Percentiles rank a stretch among this genome's conserved stretches.
phyloP scores from a whole-genome alignment of 306 rosid species.

The Carpinus viminea region DNA sequence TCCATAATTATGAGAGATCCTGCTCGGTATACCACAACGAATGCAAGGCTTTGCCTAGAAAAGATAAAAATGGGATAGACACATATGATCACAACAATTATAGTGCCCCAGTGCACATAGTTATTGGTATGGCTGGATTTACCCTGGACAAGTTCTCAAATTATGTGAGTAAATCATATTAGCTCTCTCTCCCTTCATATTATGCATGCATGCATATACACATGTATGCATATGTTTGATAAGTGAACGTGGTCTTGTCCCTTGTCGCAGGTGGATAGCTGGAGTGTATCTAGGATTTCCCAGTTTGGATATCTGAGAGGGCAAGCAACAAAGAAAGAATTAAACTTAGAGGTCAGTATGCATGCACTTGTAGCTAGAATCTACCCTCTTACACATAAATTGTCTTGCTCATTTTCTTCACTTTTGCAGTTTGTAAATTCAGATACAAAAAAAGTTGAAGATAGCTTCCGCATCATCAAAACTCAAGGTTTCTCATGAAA shows the following conservation, averaged over 20 bases:
- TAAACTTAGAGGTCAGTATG: conserved; percentile 62
- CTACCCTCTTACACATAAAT: neutral
- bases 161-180: conserved; percentile 34
- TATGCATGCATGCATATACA: neutral
- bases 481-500: conserved; percentile 19
- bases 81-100: conserved; percentile 66
- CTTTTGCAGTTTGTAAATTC: conserved; percentile 61
- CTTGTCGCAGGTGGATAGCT: conserved; percentile 36
- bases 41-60: conserved; percentile 64
- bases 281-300: conserved; percentile 65
- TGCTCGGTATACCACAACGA: conserved; percentile 48
- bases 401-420: conserved; percentile 6
- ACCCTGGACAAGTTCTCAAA: conserved; percentile 53
- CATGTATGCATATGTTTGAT: neutral
- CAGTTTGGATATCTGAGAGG: conserved; percentile 70
- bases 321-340: conserved; percentile 52
- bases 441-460: conserved; percentile 44
- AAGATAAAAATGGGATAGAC: conserved; percentile 63
- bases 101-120: conserved; percentile 75
- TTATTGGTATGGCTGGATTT: conserved; percentile 95
- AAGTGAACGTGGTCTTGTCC: neutral
- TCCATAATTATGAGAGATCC: conserved; percentile 87
- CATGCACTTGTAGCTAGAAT: neutral
- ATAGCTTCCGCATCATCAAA: conserved; percentile 64
- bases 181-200: neutral